Evolutionary conservation across 208 protist species (phyloP), one percentile per base, ranked within the genome.

Genomic region (Kentomonas sorsogonicus): DNA sequence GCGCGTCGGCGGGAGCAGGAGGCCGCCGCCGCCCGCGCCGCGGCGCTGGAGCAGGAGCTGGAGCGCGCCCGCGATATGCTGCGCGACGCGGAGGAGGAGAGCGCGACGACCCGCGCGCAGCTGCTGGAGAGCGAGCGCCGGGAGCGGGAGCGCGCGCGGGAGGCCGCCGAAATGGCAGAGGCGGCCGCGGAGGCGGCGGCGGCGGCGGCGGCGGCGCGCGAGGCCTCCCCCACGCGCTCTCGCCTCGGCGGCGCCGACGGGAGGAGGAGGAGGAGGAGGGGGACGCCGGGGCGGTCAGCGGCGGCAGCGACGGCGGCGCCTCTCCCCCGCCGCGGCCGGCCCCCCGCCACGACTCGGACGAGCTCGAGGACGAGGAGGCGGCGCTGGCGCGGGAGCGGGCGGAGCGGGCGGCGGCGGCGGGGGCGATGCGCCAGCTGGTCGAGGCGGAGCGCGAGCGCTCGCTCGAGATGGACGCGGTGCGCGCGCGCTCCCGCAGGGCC

Each of bases 31-130:
- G 43, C 56, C 29, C 18, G 34, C 9, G 26, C 36, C 26, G 18
- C 23, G 29, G 29, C 43, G 34, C 11, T 38, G 62, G 51, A 69
- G 57, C 45, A 65, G 26, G 56, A 30, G 63, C 15, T 43, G 47
- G 23, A 18, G 16, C 38, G 30, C 6, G 27, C 22, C 30, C 53
- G 43, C 27, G 54, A 62, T 40, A 27, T 3, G n/a, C 62, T 56
- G 47, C 34, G 34, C 25, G 31, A 43, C 22, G 40, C 41, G 55
- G 23, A 57, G 50, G 48, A 65, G 43, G 43, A 53, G 16, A 6
- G 16, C 23, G 38, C 47, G 22, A 34, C 31, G 9, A 44, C 52
- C 10, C 29, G 43, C 13, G 26, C 18, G 7, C 36, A 27, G 15
- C 33, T 54, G 27, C 45, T n/a, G n/a, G n/a, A n/a, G n/a, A n/a